A percentile compares a stretch with the other conserved stretches of the same genome.
Conservation (phyloP, 2,329 filamentous ascomycete species). For the Paracamarosporium sp. region DNA sequence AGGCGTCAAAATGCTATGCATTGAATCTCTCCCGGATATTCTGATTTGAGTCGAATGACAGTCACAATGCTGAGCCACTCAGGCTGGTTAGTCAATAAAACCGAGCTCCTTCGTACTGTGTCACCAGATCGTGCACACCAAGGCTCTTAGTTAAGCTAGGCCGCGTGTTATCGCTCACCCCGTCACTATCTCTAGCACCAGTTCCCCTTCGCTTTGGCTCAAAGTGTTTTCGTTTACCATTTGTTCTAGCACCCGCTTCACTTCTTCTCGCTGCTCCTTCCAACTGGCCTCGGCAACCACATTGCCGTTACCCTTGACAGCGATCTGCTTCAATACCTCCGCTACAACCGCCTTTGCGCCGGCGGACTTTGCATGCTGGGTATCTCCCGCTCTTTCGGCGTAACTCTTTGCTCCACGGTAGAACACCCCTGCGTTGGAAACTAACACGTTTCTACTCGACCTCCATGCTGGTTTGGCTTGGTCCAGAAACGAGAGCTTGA, state of each 20-base stretch:
- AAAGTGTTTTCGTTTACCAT: conserved; percentile 32
- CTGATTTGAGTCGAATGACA: no score
- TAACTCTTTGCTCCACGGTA: conserved; percentile 42
- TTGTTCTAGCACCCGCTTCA: conserved; percentile 31
- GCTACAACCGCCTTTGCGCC: conserved; percentile 15
- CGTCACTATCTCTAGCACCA: background rate
- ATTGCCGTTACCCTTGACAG: background rate
- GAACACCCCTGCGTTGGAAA: conserved; percentile 48
- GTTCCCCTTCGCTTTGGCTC: conserved; percentile 19
- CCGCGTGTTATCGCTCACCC: no score
- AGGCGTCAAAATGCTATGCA: no score
- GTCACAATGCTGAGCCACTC: no score
- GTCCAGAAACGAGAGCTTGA: conserved; percentile 31
- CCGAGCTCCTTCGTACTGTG: no score
- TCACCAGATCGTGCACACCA: no score
- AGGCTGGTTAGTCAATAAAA: no score
- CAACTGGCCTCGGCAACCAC: conserved; percentile 27
- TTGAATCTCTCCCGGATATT: no score
- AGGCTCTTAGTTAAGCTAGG: no score
- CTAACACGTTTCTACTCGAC: conserved; percentile 40
- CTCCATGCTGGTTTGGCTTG: conserved; percentile 36
- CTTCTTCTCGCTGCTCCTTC: conserved; percentile 25
- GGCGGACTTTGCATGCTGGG: conserved; percentile 38
- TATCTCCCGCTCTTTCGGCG: conserved; percentile 33
- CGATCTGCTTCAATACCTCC: conserved; percentile 13